Evolutionary conservation across 2,329 filamentous ascomycete species (phyloP), one percentile per base, ranked within the genome.

Genomic region (Dryadomyces quercivorus): DNA sequence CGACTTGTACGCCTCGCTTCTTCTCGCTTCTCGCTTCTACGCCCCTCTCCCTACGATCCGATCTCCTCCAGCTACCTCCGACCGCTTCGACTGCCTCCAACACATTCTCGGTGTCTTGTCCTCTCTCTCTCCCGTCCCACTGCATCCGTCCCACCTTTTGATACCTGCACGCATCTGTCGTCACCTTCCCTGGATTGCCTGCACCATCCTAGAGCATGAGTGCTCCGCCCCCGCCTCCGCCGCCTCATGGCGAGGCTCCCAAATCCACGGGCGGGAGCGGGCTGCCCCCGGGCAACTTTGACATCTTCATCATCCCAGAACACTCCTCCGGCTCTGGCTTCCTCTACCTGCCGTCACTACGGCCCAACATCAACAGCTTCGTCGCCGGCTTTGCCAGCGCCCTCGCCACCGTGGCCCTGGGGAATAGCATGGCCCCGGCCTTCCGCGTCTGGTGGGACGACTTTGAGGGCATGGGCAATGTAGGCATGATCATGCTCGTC

Each of bases 221-320:
- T 67, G 72, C 80, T 62, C 85, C 85, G 59, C 90, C 90, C 59
- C 90, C 90, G 60, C 89, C 88, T 61, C 88, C 87, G 61, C 90
- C 90, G 65, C 26, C 26, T 31, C 90, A 95, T 72, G 89, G 90
- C 69, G 77, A 82, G 65, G 85, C 82, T 61, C 86, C 88, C 51
- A 84, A 84, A 67, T 80, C 80, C 20, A 76, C 81, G 52, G 68
- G 70, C 53, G 66, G 68, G n/a, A 68, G 70, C 54, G 66, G 68
- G 12, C 74, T 96, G 50, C 92, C 92, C 2, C 78, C 86, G 1
- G 91, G 92, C 54, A 94, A 93, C 66, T 97, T 95, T 70, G 92
- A 97, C 73, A 95, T 97, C 66, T 96, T 96, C 72, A 86, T 96
- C 67, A 91, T 97, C 64, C 92, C 92, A 8, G 88, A 91, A 49